Evolutionary conservation across 164 flowering plant species (phyloP), one percentile per base, ranked within the genome.

Genomic region (Platanus orientalis): DNA sequence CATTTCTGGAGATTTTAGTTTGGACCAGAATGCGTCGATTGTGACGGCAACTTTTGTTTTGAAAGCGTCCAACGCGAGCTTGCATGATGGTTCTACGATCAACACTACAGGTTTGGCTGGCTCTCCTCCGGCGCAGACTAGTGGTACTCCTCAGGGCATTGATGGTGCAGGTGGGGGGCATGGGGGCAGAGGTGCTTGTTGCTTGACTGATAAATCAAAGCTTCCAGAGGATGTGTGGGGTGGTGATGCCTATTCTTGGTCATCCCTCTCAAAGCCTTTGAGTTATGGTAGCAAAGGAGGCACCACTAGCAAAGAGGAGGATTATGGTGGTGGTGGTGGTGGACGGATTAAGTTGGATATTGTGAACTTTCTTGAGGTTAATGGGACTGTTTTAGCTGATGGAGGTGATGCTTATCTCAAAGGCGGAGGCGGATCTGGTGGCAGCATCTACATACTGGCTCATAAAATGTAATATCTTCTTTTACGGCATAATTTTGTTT

Each of bases 401-500:
- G 99, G 99, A 0, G 96, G 93, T 21, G 80, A 83, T 73, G 94
- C 78, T 2, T 90, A 93, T 23, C 51, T 61, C 47, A 86, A 75
- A 61, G 99, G 99, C 6, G 99, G 99, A 36, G 99, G 99, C 40
- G 99, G 99, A 16, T 91, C 97, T 48, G 97, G 97, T 54, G 99
- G 99, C 42, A 94, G 99, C 77, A 79, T 94, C 51, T 74, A 59
- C 61, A 80, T 94, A 60, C 77, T 59, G 57, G 90, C 96, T 39
- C 60, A 71, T 61, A 83, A 74, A 73, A 87, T 89, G 98, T 94
- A 88, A 89, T 39, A 40, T 67, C 36, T 60, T 53, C 5, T 29
- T 49, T 40, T 54, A 14, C 44, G 50, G 54, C n/a, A n/a, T n/a
- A n/a, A n/a, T n/a, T n/a, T n/a, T n/a, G n/a, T 53, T 25, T 26